Base-by-base conservation (phyloP, 257 asterid species). In the Mentha longifolia region DNA sequence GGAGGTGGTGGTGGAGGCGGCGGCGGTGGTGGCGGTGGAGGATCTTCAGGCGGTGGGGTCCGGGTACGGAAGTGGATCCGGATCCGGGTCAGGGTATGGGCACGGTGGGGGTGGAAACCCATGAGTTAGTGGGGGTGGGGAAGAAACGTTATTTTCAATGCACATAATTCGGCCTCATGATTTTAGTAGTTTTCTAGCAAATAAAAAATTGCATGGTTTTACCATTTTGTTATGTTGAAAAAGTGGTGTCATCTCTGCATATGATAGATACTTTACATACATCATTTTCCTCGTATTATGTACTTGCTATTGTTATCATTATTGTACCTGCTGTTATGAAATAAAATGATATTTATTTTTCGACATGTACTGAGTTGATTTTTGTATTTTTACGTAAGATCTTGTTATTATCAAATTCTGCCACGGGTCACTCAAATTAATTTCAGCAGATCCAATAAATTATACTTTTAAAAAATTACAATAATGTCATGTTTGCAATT, bases 41-140 rank as follows among this genome's bases (percentile, higher is more conserved):
- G 46, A 9, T 67, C 67, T 12, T 61, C 68, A 2, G 79, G 80
- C 9, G 20, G 41, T 15, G 92, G 92, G 92, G 0, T 78, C 85
- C 0, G 92, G 92, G 2, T 77, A 79, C 16, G 92, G 90, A 0
- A 77, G 81, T n/a, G 85, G 85, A 8, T 76, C 80, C 1, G 89
- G 87, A 0, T 82, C 20, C 9, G 79, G 83, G 35, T 74, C 76
- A 0, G 89, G n/a, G n/a, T n/a, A n/a, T 28, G 96, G 93, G 31
- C 31, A 28, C 8, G 86, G 85, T 22, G 91, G 86, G 15, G 80
- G 3, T 64, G 66, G 35, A 67, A 77, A 16, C 43, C 86, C 86
- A 16, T 89, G 79, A 86, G 28, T 28, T 22, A 10, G 12, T 42
- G 47, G 9, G 35, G 11, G n/a, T n/a, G 50, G 3, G 22, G 19